phyloP scores from a whole-genome alignment of 2,329 filamentous ascomycete species.

The Lecanosticta acicola region DNA sequence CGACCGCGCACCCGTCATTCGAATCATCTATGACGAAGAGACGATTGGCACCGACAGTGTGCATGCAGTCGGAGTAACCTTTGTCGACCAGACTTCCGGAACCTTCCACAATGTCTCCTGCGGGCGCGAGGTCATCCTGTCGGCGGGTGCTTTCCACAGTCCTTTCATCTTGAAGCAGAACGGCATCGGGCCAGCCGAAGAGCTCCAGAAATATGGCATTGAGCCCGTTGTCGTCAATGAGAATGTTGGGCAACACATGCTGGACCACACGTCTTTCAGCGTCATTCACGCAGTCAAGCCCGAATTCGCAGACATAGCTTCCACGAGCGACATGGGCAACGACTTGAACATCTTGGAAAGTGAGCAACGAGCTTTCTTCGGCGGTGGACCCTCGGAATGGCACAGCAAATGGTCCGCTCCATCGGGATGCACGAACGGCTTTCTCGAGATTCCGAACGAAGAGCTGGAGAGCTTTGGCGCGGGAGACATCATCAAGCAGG shows the following conservation, averaged over 20 bases:
- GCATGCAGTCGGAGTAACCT: constrained; percentile 11
- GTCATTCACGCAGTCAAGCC: constrained; percentile 25
- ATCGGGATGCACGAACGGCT: constrained; percentile 16
- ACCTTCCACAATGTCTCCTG: constrained; percentile 18
- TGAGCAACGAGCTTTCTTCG: constrained; percentile 13
- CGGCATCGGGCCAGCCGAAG: constrained; percentile 53
- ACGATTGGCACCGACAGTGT: constrained; percentile 5
- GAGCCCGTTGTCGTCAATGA: constrained; percentile 51
- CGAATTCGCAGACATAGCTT: constrained; percentile 11
- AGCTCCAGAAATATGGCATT: constrained; percentile 51
- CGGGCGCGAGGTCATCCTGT: constrained; percentile 42
- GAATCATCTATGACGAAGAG: constrained; percentile 15
- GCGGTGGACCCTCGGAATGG: constrained; percentile 6
- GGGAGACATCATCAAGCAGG: constrained; percentile 9
- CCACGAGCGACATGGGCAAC: constrained; percentile 13
- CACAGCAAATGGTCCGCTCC: constrained; percentile 16
- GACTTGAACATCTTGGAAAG: constrained; percentile 9
- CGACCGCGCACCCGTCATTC: constrained; percentile 8
- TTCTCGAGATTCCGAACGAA: constrained; percentile 13
- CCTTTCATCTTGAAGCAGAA: constrained; percentile 61
- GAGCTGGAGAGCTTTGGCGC: constrained; percentile 12
- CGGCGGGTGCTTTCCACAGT: constrained; percentile 55
- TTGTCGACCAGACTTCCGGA: constrained; percentile 14
- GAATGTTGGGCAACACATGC: constrained; percentile 59
- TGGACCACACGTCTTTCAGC: constrained; percentile 50